Percentiles rank a stretch among this genome's conserved stretches.
phyloP scores from a whole-genome alignment of 495 filamentous ascomycete genomes.

The Talaromyces proteolyticus region DNA sequence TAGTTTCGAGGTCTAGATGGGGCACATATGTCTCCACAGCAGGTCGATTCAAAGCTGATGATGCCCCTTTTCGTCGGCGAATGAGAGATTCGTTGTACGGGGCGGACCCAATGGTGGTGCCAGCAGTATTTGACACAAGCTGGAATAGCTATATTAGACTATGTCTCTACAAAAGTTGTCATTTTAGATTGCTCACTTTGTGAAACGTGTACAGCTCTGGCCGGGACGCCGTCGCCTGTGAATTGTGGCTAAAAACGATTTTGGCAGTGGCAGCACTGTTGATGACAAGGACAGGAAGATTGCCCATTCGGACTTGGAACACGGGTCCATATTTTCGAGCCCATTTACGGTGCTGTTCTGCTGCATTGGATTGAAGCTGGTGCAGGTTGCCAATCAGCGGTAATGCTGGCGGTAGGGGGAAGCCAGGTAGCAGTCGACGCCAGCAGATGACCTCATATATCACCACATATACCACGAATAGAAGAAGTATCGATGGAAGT shows the following conservation, averaged over 20 bases:
- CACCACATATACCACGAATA: too few species aligned
- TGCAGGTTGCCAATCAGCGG: slow-evolving; percentile 60
- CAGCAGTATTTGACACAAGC: slow-evolving; percentile 56
- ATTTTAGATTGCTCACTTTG: slow-evolving; percentile 31
- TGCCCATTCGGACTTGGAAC: slow-evolving; percentile 61
- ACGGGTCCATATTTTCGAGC: slow-evolving; percentile 51
- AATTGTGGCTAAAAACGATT: slow-evolving; percentile 51
- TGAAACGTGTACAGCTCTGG: slow-evolving; percentile 64
- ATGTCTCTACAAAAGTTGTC: neutral
- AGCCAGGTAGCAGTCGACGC: too few species aligned
- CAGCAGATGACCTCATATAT: too few species aligned
- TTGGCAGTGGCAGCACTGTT: slow-evolving; percentile 53
- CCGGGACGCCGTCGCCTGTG: slow-evolving; percentile 51
- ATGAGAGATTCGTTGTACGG: slow-evolving; percentile 59
- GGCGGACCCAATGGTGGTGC: slow-evolving; percentile 59
- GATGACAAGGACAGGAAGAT: slow-evolving; percentile 54
- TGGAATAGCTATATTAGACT: slow-evolving; percentile 16
- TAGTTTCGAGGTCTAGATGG: slow-evolving; percentile 56
- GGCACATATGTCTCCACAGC: slow-evolving; percentile 54
- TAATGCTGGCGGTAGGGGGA: too few species aligned
- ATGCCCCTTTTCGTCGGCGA: slow-evolving; percentile 55
- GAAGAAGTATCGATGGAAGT: too few species aligned
- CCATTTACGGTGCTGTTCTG: slow-evolving; percentile 56
- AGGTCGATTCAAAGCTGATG: slow-evolving; percentile 56
- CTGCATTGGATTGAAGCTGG: slow-evolving; percentile 52